phyloP scores from a whole-genome alignment of 345 rosid species.

The Acer negundo region DNA sequence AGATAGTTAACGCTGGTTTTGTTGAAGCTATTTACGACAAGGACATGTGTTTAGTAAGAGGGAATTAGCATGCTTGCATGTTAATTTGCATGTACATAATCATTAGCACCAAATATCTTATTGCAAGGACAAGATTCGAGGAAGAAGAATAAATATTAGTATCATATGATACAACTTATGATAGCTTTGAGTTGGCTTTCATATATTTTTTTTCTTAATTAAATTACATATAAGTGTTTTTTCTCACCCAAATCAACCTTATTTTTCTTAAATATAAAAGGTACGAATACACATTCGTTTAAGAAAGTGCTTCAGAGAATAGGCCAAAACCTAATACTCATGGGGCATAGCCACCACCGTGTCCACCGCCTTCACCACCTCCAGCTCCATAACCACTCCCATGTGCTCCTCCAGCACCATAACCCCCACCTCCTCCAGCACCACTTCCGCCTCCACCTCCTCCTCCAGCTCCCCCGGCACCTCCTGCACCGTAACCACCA shows the following conservation, averaged over 20 bases:
- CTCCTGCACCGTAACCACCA: slow-evolving; percentile 24
- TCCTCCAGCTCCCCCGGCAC: slow-evolving; percentile 20
- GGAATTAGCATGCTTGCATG: neutral
- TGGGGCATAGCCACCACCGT: slow-evolving; percentile 28
- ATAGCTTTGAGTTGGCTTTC: neutral
- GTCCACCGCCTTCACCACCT: slow-evolving; percentile 18
- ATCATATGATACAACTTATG: slow-evolving; percentile 1
- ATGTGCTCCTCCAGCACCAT: slow-evolving; percentile 16
- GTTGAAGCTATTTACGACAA: neutral
- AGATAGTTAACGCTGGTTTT: neutral
- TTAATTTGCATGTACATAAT: too few relatives aligned
- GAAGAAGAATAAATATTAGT: neutral
- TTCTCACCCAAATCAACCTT: slow-evolving; percentile 13
- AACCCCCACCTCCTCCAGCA: slow-evolving; percentile 13
- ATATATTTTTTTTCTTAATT: neutral
- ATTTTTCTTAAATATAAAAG: slow-evolving; percentile 23
- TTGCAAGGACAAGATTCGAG: neutral
- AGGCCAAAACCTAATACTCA: neutral
- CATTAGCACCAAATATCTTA: too few relatives aligned
- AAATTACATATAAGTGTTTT: neutral
- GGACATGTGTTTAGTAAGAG: neutral
- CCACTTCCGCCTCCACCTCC: slow-evolving; percentile 24
- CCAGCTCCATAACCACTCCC: slow-evolving; percentile 20
- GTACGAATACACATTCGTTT: neutral
- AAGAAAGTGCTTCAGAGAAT: neutral